Percentiles rank a stretch among this genome's conserved stretches.
phyloP scores from a whole-genome alignment of 108 stramenopile species.

The Craspedostauros australis region DNA sequence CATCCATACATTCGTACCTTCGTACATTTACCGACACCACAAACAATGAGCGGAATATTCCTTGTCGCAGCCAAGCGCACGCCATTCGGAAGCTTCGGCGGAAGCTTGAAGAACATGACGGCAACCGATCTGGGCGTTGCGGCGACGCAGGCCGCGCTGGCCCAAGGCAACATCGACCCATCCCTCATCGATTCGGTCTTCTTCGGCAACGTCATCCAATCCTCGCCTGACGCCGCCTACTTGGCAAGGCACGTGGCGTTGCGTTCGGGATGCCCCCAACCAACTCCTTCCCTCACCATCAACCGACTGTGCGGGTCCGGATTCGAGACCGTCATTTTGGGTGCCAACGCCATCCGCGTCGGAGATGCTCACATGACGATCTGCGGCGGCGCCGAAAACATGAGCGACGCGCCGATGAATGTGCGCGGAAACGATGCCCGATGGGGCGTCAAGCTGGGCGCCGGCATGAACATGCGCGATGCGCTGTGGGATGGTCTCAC shows the following conservation, averaged over 20 bases:
- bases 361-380: conserved; percentile 81
- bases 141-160: conserved; percentile 75
- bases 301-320: conserved; percentile 97
- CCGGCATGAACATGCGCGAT: conserved; percentile 68
- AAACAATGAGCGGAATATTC: conserved; percentile 74
- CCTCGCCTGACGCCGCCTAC: conserved; percentile 87
- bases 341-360: conserved; percentile 83
- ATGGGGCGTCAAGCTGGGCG: conserved; percentile 86
- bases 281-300: conserved; percentile 88
- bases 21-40: too few relatives aligned
- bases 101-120: conserved; percentile 70
- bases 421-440: conserved; percentile 81
- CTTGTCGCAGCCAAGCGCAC: conserved; percentile 99
- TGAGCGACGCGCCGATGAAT: conserved; percentile 89
- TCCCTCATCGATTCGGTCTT: conserved; percentile 73
- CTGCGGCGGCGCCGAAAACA: conserved; percentile 96
- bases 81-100: conserved; percentile 96
- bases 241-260: conserved; percentile 92
- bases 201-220: conserved; percentile 96
- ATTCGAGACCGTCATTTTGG: conserved; percentile 94
- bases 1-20: not conserved
- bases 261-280: conserved; percentile 60
- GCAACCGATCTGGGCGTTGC: conserved; percentile 75
- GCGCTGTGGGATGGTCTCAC: conserved; percentile 82
- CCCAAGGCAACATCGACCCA: conserved; percentile 61